Percentiles rank a stretch among this genome's conserved stretches.
Evolutionary conservation across 345 rosid genomes (phyloP).

Genomic region (Salix caprea): DNA sequence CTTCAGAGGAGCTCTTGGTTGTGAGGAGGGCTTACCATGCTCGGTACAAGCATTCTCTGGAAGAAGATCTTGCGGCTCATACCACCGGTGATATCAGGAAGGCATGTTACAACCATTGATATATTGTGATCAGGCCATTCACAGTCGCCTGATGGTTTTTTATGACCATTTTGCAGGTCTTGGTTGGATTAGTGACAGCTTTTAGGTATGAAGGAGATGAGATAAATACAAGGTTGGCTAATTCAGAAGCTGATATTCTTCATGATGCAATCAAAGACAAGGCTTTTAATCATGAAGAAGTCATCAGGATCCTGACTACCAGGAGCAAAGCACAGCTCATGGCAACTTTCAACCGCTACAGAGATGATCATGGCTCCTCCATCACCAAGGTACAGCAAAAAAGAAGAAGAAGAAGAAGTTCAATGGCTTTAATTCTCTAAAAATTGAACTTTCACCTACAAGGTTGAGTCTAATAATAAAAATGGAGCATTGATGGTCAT

Average conservation of each 20-base stretch:
- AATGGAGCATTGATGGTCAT: not conserved
- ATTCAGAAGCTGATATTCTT: constrained; percentile 50
- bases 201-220: constrained; percentile 55
- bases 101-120: constrained; percentile 20
- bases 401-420: too few species aligned
- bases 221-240: constrained; percentile 34
- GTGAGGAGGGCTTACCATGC: constrained; percentile 52
- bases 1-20: constrained; percentile 62
- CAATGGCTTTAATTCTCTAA: too few species aligned
- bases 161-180: constrained; percentile 32
- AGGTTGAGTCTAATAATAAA: too few species aligned
- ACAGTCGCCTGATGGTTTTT: not conserved
- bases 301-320: constrained; percentile 51
- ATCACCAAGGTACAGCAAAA: constrained; percentile 41
- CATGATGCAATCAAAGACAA: constrained; percentile 44
- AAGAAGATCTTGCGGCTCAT: constrained; percentile 64
- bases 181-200: constrained; percentile 52
- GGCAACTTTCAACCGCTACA: constrained; percentile 54
- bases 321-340: constrained; percentile 59
- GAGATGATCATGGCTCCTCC: constrained; percentile 46
- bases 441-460: too few species aligned
- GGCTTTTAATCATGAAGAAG: constrained; percentile 44
- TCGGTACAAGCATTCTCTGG: constrained; percentile 62
- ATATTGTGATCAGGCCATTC: not conserved
- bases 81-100: constrained; percentile 52